These are phyloP conservation scores for Crithidia sp. DNA, from an alignment of 208 protist genomes.

Conservation along the genomic window DNA sequence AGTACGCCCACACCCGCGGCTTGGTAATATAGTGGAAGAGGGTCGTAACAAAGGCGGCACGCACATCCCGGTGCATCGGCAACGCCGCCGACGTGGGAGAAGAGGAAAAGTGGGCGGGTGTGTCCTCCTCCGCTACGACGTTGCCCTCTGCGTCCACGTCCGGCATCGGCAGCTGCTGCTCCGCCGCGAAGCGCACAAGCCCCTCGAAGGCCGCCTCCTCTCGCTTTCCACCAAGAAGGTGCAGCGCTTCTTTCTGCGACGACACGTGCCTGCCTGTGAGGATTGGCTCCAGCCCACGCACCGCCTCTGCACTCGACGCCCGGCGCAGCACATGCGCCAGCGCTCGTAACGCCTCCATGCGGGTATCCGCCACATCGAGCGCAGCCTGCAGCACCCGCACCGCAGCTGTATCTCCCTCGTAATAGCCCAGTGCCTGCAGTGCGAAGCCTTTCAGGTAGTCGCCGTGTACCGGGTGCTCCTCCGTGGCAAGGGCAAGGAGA, in stretches of 20 bases:
- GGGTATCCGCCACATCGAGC: conserved; percentile 1
- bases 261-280: conserved; percentile 18
- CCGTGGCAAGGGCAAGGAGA: conserved; percentile 17
- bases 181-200: conserved; percentile 19
- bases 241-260: conserved; percentile 32
- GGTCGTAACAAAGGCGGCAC: conserved; percentile 19
- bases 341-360: conserved; percentile 19
- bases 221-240: conserved; percentile 18
- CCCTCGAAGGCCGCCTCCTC: conserved; percentile 26
- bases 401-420: conserved; percentile 7
- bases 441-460: conserved; percentile 18
- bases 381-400: neutral
- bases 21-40: conserved; percentile 29
- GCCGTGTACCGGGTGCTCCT: conserved; percentile 18
- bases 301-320: conserved; percentile 12
- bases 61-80: conserved; percentile 35
- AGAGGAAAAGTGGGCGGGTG: too few species aligned
- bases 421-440: conserved; percentile 19
- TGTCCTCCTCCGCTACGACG: neutral
- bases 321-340: conserved; percentile 12
- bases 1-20: conserved; percentile 31
- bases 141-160: conserved; percentile 7
- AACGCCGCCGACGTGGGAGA: too few species aligned
- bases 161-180: conserved; percentile 28
- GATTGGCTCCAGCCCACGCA: conserved; percentile 22